These are phyloP conservation scores for Astrothelium subdiscretum DNA, from an alignment of 495 filamentous ascomycete species.

Conservation along the genomic window DNA sequence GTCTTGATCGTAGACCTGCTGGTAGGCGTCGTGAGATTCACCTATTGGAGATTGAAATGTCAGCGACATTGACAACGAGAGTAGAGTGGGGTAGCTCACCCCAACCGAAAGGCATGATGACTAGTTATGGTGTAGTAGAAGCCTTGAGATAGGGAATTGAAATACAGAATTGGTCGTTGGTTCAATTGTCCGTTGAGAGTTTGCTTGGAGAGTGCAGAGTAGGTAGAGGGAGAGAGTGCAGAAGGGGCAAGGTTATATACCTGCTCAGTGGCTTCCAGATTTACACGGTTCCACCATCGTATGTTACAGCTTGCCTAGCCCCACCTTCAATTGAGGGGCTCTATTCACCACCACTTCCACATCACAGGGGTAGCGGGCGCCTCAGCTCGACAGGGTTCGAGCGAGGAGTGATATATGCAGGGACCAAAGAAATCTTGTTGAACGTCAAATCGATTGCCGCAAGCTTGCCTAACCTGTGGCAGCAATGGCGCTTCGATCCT, in stretches of 20 bases:
- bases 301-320: neutral
- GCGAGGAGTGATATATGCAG: neutral
- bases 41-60: slow-evolving; percentile 9
- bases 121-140: neutral
- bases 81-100: slow-evolving; percentile 11
- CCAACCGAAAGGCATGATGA: slow-evolving; percentile 28
- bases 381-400: neutral
- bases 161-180: neutral
- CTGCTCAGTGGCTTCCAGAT: neutral
- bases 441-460: neutral
- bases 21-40: slow-evolving; percentile 39
- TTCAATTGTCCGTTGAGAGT: neutral
- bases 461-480: neutral
- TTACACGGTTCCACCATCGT: slow-evolving; percentile 1
- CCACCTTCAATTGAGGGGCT: neutral
- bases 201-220: neutral
- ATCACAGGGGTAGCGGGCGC: neutral
- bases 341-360: neutral
- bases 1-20: slow-evolving; percentile 44
- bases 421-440: neutral
- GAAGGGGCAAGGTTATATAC: neutral
- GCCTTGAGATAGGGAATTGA: neutral
- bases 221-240: neutral
- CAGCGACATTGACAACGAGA: neutral
- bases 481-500: neutral